Conservation (phyloP, 2,329 filamentous ascomycete genomes). For the Exophiala bonariae region DNA sequence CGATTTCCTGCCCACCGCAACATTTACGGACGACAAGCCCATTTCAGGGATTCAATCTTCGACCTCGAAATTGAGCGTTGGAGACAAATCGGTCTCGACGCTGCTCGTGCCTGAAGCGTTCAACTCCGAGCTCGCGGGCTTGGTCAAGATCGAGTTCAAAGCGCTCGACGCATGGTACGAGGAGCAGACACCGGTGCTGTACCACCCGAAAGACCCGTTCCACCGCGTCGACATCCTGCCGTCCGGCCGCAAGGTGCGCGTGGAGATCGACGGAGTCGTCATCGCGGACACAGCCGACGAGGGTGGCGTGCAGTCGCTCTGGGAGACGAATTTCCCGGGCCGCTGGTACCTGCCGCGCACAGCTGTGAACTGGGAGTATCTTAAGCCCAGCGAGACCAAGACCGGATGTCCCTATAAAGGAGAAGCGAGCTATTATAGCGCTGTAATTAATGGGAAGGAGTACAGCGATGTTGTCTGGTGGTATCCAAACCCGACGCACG, state of each 20-base stretch:
- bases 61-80: conserved; percentile 19
- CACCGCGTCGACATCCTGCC: conserved; percentile 29
- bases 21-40: conserved; percentile 24
- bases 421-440: conserved; percentile 28
- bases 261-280: conserved; percentile 23
- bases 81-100: conserved; percentile 15
- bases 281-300: conserved; percentile 26
- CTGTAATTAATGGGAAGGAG: conserved; percentile 26
- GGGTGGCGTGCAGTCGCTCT: conserved; percentile 28
- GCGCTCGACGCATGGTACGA: conserved; percentile 29
- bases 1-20: conserved; percentile 22
- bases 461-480: conserved; percentile 29
- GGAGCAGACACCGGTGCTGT: conserved; percentile 22
- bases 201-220: conserved; percentile 28
- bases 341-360: conserved; percentile 29
- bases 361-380: conserved; percentile 25
- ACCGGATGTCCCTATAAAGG: conserved; percentile 31
- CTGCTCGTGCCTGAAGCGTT: conserved; percentile 23
- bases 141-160: conserved; percentile 29
- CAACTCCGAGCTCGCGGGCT: conserved; percentile 23
- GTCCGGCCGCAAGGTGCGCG: conserved; percentile 23
- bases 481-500: conserved; percentile 25
- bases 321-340: conserved; percentile 27
- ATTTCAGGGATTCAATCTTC: conserved; percentile 23
- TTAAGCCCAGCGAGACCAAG: conserved; percentile 24